A percentile compares a stretch with the other conserved stretches of the same genome.
Conservation (phyloP, 768 basidiomycete genomes). For the Macrolepiota dolichaula region DNA sequence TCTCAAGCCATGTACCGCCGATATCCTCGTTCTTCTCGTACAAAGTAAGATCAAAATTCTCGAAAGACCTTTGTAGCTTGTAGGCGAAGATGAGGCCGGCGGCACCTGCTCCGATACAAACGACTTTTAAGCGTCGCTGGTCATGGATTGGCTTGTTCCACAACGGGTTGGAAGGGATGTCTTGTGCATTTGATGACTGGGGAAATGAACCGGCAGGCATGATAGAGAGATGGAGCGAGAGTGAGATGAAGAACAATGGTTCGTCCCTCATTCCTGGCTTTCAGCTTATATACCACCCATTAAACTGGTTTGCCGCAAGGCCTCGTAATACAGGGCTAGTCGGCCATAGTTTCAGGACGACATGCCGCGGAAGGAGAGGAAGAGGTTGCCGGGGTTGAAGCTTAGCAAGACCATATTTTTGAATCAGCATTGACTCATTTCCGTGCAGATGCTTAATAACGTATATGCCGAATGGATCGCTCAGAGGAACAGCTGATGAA, state of each 20-base stretch:
- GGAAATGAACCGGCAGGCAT: neutral
- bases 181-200: neutral
- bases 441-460: too few relatives aligned
- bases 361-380: too few relatives aligned
- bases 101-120: conserved; percentile 31
- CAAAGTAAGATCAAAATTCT: conserved; percentile 26
- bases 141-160: conserved; percentile 22
- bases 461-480: too few relatives aligned
- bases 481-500: too few relatives aligned
- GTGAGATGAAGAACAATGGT: neutral
- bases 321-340: too few relatives aligned
- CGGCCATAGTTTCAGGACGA: too few relatives aligned
- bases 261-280: too few relatives aligned
- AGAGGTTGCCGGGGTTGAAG: too few relatives aligned
- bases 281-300: too few relatives aligned
- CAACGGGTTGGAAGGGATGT: neutral
- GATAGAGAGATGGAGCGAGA: neutral
- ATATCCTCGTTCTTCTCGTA: conserved; percentile 31
- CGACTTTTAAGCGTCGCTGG: conserved; percentile 26
- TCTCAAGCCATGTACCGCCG: conserved; percentile 32
- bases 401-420: too few relatives aligned
- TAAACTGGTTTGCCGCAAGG: too few relatives aligned
- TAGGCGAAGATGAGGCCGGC: conserved; percentile 30
- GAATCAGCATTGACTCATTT: too few relatives aligned
- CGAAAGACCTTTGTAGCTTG: conserved; percentile 32